Evolutionary conservation across 768 basidiomycete species (phyloP).

Genomic region (Kwoniella newhampshirensis): DNA sequence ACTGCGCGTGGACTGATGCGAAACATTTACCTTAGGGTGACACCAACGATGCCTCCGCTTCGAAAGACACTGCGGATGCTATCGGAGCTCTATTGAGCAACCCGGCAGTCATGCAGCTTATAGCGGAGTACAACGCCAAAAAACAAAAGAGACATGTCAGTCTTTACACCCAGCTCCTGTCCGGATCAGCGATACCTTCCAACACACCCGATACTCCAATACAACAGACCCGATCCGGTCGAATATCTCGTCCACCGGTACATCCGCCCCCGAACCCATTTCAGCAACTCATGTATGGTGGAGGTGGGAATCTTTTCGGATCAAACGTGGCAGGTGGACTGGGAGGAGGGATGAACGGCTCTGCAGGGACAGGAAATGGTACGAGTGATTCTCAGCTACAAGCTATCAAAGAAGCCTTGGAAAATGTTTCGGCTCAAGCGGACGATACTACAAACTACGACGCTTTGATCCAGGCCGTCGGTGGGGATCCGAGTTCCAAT

Average conservation of each 20-base stretch:
- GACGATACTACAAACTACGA: slow-evolving; percentile 12
- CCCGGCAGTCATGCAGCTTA: slow-evolving; percentile 17
- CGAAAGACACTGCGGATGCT: slow-evolving; percentile 6
- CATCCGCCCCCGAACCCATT: slow-evolving; percentile 6
- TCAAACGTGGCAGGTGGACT: not conserved
- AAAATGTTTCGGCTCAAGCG: slow-evolving; percentile 15
- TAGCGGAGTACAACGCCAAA: slow-evolving; percentile 15
- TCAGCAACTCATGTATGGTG: slow-evolving; percentile 3
- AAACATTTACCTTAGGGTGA: not conserved
- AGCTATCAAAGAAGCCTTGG: slow-evolving; percentile 21
- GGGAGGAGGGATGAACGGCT: not conserved
- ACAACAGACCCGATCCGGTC: slow-evolving; percentile 27
- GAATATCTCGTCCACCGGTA: slow-evolving; percentile 29
- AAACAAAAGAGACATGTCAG: slow-evolving; percentile 17
- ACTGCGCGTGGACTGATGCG: not conserved
- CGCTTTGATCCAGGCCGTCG: slow-evolving; percentile 15
- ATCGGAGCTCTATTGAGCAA: slow-evolving; percentile 14
- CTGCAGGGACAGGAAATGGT: not conserved
- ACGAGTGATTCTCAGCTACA: slow-evolving; percentile 14
- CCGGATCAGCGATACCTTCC: slow-evolving; percentile 7
- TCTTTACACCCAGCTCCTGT: slow-evolving; percentile 13
- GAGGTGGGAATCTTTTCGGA: not conserved
- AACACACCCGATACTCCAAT: slow-evolving; percentile 15
- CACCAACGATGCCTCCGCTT: slow-evolving; percentile 1
- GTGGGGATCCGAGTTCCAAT: not conserved